Conservation (phyloP, 2,329 filamentous ascomycete genomes). For the Capronia coronata region DNA sequence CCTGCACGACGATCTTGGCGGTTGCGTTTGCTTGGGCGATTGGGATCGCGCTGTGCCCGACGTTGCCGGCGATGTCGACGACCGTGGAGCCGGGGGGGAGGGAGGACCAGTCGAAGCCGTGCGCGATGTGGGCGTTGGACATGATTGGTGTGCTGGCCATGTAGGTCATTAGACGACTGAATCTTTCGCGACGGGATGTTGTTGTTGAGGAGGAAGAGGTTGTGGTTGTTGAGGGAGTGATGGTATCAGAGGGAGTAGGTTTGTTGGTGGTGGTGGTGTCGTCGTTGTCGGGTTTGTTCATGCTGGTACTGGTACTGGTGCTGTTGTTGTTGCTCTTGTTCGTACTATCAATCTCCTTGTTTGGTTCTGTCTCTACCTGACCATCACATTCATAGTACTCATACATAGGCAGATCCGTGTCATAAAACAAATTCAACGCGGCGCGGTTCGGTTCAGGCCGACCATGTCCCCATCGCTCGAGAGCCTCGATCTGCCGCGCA, state of each 20-base stretch:
- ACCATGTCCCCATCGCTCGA: slow-evolving; percentile 26
- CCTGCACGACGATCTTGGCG: slow-evolving; percentile 22
- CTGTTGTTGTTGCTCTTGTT: too few species aligned
- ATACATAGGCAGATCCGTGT: slow-evolving; percentile 33
- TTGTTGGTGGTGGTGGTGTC: background rate
- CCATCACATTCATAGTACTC: slow-evolving; percentile 20
- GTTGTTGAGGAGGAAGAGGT: background rate
- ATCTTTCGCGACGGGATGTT: background rate
- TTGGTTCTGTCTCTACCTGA: background rate
- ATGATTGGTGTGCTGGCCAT: slow-evolving; percentile 15
- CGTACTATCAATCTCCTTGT: too few species aligned
- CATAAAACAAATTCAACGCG: slow-evolving; percentile 31
- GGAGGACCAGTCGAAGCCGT: slow-evolving; percentile 29
- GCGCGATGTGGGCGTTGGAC: slow-evolving; percentile 13
- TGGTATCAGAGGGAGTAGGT: background rate
- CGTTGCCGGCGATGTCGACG: slow-evolving; percentile 40
- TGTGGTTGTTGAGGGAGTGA: background rate
- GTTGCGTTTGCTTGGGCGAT: slow-evolving; percentile 18
- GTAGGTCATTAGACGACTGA: slow-evolving; percentile 20
- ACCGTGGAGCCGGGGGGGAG: slow-evolving; percentile 43
- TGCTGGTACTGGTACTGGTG: too few species aligned
- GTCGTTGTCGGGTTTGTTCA: background rate
- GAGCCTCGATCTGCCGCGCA: slow-evolving; percentile 27
- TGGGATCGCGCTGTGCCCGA: slow-evolving; percentile 18
- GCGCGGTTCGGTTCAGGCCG: slow-evolving; percentile 26